A percentile compares a stretch with the other conserved stretches of the same genome.
Evolutionary conservation across 345 rosid species (phyloP).

Genomic region (Murraya paniculata): DNA sequence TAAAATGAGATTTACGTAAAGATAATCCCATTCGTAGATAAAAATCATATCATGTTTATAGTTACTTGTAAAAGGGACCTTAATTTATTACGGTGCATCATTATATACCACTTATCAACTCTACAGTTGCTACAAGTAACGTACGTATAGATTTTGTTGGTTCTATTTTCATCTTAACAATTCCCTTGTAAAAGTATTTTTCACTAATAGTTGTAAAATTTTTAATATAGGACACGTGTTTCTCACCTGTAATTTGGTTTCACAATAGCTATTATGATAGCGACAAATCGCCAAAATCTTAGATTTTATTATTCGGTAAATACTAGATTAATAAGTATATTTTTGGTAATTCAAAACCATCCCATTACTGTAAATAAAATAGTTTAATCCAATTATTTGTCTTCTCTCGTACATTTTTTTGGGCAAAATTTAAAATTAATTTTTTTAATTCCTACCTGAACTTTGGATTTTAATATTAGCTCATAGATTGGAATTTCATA

Average conservation of each 20-base stretch:
- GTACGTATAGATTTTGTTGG: too few species aligned
- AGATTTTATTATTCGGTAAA: background rate
- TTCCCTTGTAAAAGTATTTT: too few species aligned
- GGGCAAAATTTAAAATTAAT: too few species aligned
- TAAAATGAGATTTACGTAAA: background rate
- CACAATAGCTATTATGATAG: background rate
- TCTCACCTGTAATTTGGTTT: background rate
- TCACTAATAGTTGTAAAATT: background rate
- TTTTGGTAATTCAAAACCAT: too few species aligned
- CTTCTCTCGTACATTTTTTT: too few species aligned
- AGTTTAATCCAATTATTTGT: background rate
- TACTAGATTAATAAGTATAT: background rate
- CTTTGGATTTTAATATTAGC: background rate
- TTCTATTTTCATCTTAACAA: too few species aligned
- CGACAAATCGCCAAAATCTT: conserved; percentile 6
- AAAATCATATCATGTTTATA: too few species aligned
- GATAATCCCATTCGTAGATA: too few species aligned
- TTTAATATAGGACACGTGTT: background rate
- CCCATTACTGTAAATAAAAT: background rate
- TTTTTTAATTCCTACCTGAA: rapidly evolving
- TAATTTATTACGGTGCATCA: too few species aligned
- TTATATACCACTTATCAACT: too few species aligned
- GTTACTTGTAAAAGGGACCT: background rate
- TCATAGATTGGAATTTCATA: background rate
- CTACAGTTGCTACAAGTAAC: too few species aligned